phyloP scores from a whole-genome alignment of 306 rosid species.

The Castanea mollissima region DNA sequence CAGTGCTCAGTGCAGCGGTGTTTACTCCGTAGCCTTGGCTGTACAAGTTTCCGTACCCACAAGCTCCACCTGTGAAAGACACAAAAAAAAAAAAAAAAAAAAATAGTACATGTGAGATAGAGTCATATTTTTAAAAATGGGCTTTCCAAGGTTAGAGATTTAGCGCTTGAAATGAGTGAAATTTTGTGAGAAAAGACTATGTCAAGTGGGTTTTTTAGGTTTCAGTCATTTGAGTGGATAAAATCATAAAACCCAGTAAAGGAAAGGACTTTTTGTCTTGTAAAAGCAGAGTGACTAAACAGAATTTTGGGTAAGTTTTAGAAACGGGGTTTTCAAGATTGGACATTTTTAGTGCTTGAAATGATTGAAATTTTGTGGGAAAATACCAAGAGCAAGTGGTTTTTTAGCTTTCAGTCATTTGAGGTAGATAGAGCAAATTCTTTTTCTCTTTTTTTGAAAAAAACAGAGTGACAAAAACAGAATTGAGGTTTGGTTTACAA shows the following conservation, averaged over 20 bases:
- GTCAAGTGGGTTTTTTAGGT: no score
- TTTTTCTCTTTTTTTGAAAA: neutral
- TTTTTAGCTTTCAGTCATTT: no score
- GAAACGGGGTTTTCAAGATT: neutral
- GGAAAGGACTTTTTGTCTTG: neutral
- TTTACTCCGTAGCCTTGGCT: slow-evolving; percentile 83
- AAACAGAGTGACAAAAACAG: neutral
- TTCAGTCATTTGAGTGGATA: no score
- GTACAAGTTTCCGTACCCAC: slow-evolving; percentile 81
- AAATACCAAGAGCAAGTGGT: no score
- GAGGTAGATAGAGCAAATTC: neutral
- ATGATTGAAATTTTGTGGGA: no score
- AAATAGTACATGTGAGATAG: neutral
- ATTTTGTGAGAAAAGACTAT: no score
- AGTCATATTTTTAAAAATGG: neutral
- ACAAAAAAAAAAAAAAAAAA: neutral
- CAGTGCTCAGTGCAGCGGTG: slow-evolving; percentile 90
- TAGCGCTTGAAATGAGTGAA: no score
- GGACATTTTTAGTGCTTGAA: no score
- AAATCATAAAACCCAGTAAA: no score
- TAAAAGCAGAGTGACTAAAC: neutral
- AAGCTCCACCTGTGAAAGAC: slow-evolving; percentile 62
- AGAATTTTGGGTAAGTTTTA: no score
- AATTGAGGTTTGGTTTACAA: neutral
- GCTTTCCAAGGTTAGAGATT: neutral